Conservation (phyloP, 495 filamentous ascomycete species). For the Aspergillus haitiensis region DNA sequence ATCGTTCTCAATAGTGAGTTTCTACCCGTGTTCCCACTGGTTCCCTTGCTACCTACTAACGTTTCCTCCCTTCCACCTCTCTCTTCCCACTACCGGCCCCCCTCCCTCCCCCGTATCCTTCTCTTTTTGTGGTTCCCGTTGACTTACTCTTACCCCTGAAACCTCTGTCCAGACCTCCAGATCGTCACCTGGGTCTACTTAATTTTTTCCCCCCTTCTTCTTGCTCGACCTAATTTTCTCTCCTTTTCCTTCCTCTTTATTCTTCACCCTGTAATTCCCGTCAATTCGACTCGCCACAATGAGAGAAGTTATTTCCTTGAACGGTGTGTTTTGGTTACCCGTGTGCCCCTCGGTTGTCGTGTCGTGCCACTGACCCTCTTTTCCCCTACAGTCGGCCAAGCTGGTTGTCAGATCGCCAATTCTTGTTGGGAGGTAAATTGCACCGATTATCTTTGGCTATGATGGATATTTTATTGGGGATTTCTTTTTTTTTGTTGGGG, state of each 20-base stretch:
- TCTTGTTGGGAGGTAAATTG: slow-evolving; percentile 95
- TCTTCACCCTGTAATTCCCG: slow-evolving; percentile 18
- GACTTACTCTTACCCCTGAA: slow-evolving; percentile 38
- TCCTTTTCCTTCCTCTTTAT: slow-evolving; percentile 15
- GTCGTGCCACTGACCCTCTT: slow-evolving; percentile 26
- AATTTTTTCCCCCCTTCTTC: slow-evolving; percentile 24
- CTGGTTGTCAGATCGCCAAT: slow-evolving; percentile 99
- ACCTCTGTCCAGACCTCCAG: slow-evolving; percentile 32
- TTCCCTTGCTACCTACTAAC: slow-evolving; percentile 15
- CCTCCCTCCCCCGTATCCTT: slow-evolving; percentile 23
- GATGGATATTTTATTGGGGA: background rate
- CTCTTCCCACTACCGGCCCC: slow-evolving; percentile 15
- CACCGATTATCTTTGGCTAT: background rate
- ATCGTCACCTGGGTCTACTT: slow-evolving; percentile 25
- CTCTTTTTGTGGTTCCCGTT: slow-evolving; percentile 35
- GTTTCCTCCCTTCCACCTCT: slow-evolving; percentile 18
- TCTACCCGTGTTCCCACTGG: slow-evolving; percentile 14
- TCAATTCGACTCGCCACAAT: slow-evolving; percentile 58
- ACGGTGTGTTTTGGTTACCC: slow-evolving; percentile 66
- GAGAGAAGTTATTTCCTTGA: slow-evolving; percentile 99
- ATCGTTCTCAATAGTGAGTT: slow-evolving; percentile 22
- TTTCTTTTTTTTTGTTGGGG: background rate
- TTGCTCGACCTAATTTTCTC: slow-evolving; percentile 15
- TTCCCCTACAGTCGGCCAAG: slow-evolving; percentile 80
- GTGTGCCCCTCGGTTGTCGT: slow-evolving; percentile 15